Percentiles rank a stretch among this genome's conserved stretches.
Conservation (phyloP, 148 eudicot species). For the Euryodendron excelsum region DNA sequence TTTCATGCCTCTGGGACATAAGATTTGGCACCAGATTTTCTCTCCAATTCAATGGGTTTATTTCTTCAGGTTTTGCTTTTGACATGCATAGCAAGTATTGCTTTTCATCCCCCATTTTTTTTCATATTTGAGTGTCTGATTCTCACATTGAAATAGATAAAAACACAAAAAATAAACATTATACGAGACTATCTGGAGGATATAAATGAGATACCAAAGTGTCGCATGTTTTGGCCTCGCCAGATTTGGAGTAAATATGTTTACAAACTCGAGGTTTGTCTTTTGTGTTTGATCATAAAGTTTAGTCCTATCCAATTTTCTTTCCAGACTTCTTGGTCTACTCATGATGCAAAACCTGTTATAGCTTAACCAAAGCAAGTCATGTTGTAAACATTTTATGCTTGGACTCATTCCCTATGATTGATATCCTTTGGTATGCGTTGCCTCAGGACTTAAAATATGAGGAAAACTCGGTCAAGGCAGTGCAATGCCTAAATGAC, state of each 20-base stretch:
- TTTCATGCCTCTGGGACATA: constrained; percentile 86
- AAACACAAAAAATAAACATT: constrained; percentile 75
- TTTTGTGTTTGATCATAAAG: not conserved
- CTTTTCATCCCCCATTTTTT: constrained; percentile 2
- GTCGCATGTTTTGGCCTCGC: constrained; percentile 97
- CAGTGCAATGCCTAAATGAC: constrained; percentile 86
- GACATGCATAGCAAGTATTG: constrained; percentile 5
- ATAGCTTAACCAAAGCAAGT: not conserved
- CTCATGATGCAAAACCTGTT: not conserved
- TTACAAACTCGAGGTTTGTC: constrained; percentile 75
- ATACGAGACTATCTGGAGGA: constrained; percentile 92
- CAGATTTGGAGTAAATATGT: constrained; percentile 90
- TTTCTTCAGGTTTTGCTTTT: constrained; percentile 81
- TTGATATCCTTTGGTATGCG: constrained; percentile 5
- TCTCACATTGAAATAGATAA: not conserved
- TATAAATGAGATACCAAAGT: constrained; percentile 88
- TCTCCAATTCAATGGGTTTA: constrained; percentile 91
- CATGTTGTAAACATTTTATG: not conserved
- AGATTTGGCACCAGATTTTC: constrained; percentile 57
- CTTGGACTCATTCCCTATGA: not conserved
- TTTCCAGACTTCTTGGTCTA: not conserved
- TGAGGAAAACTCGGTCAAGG: constrained; percentile 76
- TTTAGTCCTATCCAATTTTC: not conserved
- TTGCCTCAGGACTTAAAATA: constrained; percentile 71
- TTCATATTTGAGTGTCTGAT: constrained; percentile 11